These are phyloP conservation scores for Staphylotrichum tortipilum DNA, from an alignment of 495 filamentous ascomycete species.

Conservation along the genomic window DNA sequence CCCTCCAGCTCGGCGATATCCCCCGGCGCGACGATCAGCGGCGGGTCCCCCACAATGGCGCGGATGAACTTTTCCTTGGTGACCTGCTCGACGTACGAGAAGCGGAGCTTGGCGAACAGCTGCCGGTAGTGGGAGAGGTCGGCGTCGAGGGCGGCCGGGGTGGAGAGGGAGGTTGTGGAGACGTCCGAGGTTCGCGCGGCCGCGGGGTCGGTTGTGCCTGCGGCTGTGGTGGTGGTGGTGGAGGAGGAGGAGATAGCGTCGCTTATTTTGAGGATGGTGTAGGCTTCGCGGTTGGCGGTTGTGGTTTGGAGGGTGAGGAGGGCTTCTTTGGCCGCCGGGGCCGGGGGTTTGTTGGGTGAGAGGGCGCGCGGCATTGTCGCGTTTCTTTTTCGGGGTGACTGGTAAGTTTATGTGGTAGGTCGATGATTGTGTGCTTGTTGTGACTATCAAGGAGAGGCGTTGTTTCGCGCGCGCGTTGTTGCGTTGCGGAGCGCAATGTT, in stretches of 20 bases:
- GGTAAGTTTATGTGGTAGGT: no score
- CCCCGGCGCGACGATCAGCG: conserved; percentile 67
- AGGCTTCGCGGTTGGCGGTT: conserved; percentile 39
- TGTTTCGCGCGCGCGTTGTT: background rate
- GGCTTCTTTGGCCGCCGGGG: conserved; percentile 15
- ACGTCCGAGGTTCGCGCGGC: conserved; percentile 55
- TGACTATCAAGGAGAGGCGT: no score
- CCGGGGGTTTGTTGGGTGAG: conserved; percentile 7
- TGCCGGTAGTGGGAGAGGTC: conserved; percentile 90
- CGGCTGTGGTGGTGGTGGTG: background rate
- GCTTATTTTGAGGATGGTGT: conserved; percentile 67
- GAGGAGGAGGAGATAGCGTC: conserved; percentile 51
- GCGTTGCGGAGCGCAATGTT: background rate
- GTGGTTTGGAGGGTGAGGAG: no score
- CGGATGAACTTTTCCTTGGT: conserved; percentile 75
- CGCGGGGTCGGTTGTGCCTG: conserved; percentile 8
- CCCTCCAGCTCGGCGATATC: conserved; percentile 78
- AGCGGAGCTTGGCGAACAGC: conserved; percentile 90
- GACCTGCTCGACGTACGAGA: conserved; percentile 80
- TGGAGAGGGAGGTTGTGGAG: conserved; percentile 54
- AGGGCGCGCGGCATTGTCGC: conserved; percentile 6
- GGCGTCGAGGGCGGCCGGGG: conserved; percentile 64
- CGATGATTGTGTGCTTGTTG: background rate
- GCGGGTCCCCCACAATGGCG: conserved; percentile 75
- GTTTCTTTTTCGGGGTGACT: background rate